Evolutionary conservation across 306 rosid genomes (phyloP), one percentile per base, ranked within the genome.

Genomic region (Vigna radiata): DNA sequence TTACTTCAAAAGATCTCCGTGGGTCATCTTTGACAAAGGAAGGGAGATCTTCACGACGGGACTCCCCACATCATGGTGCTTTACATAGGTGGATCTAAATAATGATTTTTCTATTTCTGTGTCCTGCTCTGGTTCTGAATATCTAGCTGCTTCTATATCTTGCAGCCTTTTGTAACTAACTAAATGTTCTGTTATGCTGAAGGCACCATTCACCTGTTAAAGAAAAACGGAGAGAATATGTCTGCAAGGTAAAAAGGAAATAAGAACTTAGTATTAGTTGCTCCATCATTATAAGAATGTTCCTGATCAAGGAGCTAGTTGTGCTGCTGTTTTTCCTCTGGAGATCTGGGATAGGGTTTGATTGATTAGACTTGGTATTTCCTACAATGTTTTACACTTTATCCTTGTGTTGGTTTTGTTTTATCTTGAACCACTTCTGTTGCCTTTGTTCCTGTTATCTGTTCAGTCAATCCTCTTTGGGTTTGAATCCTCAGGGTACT

Each of bases 141-240:
- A 85, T 85, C 77, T 88, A 82, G 92, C 93, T 87, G 90, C 96
- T 84, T 89, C 87, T 89, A 78, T 83, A 77, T 92, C 87, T 78
- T 90, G 89, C 87, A 81, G 90, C 91, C 60, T 83, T 62, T 83
- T 92, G 65, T 88, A 81, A 88, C 98, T 94, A 91, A 95, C 97
- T 84, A 74, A 83, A 84, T 95, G 91, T 89, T 92, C 94, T 95
- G 90, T 91, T 89, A 88, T 92, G 88, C 96, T 95, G 99, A 95
- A 95, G 99, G 99, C 97, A 86, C 84, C 99, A 85, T 82, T 91
- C 99, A 90, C 98, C 98, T 72, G 91, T 91, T 90, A 92, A 89
- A 91, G 99, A 95, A 84, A 95, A 92, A 88, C 84, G 98, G 88
- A 95, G 99, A 88, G 99, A 92, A 70, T 95, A 92, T 95, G 89